These are phyloP conservation scores for Gentiana straminea DNA, from an alignment of 257 asterid species.

Conservation along the genomic window DNA sequence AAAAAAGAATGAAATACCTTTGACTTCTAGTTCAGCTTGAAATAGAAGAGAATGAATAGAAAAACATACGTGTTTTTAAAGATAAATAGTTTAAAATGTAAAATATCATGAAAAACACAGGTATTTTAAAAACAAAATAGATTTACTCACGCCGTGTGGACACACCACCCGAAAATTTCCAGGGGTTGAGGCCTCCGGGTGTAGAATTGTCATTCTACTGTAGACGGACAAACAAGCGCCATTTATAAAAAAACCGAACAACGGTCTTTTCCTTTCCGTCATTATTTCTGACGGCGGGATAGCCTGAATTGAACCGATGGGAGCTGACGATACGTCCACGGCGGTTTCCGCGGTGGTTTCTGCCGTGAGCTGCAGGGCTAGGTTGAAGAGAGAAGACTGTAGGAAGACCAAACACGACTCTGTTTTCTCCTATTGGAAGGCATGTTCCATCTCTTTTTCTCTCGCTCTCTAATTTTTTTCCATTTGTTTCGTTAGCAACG, in stretches of 20 bases:
- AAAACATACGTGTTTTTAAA: too few species aligned
- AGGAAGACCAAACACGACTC: slow-evolving; percentile 71
- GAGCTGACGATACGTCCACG: background rate
- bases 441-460: background rate
- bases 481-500: background rate
- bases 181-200: background rate
- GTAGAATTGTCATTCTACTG: background rate
- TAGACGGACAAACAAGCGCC: background rate
- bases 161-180: too few species aligned
- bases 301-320: slow-evolving; percentile 2
- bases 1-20: too few species aligned
- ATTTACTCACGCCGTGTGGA: too few species aligned
- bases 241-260: slow-evolving; percentile 4
- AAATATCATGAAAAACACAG: too few species aligned
- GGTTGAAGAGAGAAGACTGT: slow-evolving; percentile 68
- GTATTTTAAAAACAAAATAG: too few species aligned
- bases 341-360: background rate
- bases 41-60: too few species aligned
- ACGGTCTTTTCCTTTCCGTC: background rate
- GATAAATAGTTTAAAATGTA: too few species aligned
- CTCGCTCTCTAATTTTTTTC: background rate
- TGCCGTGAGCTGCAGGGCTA: slow-evolving; percentile 1
- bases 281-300: background rate
- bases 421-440: slow-evolving; percentile 90
- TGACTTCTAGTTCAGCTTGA: too few species aligned